Conservation (phyloP, 352 stramenopile genomes). For the Blastocystis sp. region DNA sequence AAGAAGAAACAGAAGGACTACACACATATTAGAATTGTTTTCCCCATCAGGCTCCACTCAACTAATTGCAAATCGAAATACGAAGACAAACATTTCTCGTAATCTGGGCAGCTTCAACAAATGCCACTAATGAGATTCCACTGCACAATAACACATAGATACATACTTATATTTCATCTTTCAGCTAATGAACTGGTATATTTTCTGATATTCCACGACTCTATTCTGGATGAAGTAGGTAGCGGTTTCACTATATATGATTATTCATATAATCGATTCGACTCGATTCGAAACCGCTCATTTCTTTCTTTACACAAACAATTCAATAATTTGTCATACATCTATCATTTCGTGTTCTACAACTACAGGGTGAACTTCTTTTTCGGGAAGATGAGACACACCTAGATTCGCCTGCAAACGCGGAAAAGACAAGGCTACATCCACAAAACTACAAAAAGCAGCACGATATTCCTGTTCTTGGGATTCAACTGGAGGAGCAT, state of each 20-base stretch:
- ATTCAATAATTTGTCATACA: not conserved
- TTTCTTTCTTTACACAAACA: slow-evolving; percentile 23
- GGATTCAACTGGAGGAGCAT: not conserved
- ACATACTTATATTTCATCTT: slow-evolving; percentile 60
- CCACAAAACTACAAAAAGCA: not conserved
- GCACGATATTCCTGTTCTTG: not conserved
- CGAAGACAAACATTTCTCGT: not conserved
- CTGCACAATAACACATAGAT: not conserved
- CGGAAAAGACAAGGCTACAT: not conserved
- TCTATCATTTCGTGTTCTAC: not conserved
- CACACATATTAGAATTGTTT: not conserved
- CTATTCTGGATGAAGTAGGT: not conserved
- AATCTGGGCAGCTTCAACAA: not conserved
- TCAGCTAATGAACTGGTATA: slow-evolving; percentile 52
- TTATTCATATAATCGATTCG: not conserved
- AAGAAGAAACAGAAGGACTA: slow-evolving; percentile 72
- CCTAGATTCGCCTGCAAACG: not conserved
- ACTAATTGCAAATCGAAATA: not conserved
- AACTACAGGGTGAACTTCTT: not conserved
- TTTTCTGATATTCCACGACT: not conserved
- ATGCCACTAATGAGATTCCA: not conserved
- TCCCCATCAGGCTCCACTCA: not conserved
- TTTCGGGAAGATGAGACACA: not conserved
- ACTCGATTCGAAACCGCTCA: not conserved
- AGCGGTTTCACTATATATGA: not conserved